Conservation (phyloP, 352 stramenopile genomes). For the Halophytophthora polymorphica region DNA sequence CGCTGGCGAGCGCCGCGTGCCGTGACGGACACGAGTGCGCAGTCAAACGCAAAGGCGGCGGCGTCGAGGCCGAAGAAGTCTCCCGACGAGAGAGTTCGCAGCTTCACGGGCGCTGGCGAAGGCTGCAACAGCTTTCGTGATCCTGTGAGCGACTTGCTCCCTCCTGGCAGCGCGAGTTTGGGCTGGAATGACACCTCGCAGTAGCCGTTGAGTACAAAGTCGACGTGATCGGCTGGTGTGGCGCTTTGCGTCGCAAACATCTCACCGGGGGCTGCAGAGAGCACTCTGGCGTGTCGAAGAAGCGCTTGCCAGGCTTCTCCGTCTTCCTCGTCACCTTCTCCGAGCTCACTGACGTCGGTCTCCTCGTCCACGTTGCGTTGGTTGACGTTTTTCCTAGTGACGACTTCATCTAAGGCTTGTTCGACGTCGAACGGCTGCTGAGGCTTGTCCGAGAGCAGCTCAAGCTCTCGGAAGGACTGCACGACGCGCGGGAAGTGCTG, state of each 20-base stretch:
- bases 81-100: slow-evolving; percentile 31
- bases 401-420: background rate
- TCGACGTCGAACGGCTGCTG: background rate
- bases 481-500: slow-evolving; percentile 34
- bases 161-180: slow-evolving; percentile 4
- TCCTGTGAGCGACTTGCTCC: background rate
- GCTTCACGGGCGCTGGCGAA: slow-evolving; percentile 3
- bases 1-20: slow-evolving; percentile 41
- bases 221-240: slow-evolving; percentile 9
- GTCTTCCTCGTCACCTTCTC: background rate
- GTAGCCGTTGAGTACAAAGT: slow-evolving; percentile 24
- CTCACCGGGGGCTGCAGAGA: slow-evolving; percentile 14
- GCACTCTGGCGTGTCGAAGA: slow-evolving; percentile 13
- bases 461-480: slow-evolving; percentile 6
- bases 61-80: slow-evolving; percentile 51
- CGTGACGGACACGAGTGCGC: slow-evolving; percentile 28
- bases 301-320: slow-evolving; percentile 16
- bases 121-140: slow-evolving; percentile 6
- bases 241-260: slow-evolving; percentile 7
- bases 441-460: slow-evolving; percentile 4
- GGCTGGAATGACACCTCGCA: slow-evolving; percentile 22
- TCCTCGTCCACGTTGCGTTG: slow-evolving; percentile 5
- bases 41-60: slow-evolving; percentile 38
- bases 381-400: background rate
- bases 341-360: background rate